Percentiles rank a stretch among this genome's conserved stretches.
These are phyloP conservation scores for Phaeophleospora eucalypticola DNA, from an alignment of 2,329 filamentous ascomycete species.

Conservation along the genomic window DNA sequence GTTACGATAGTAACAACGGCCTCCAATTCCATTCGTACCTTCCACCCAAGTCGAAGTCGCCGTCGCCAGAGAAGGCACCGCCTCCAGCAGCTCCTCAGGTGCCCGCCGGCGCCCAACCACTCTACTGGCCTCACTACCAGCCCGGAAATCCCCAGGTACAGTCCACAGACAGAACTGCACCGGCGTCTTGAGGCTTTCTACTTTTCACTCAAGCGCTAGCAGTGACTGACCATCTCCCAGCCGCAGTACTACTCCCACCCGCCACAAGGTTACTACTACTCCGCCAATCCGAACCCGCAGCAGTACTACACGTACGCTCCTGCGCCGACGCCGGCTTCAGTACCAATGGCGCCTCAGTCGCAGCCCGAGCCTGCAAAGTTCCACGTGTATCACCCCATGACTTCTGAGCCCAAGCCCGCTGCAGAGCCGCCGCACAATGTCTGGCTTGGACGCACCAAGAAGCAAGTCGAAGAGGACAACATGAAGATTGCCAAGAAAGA, in stretches of 20 bases:
- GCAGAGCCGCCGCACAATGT: constrained; percentile 15
- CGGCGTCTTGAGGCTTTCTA: too few relatives aligned
- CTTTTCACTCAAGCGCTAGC: too few relatives aligned
- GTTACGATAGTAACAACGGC: constrained; percentile 29
- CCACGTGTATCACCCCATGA: constrained; percentile 18
- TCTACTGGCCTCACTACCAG: constrained; percentile 18
- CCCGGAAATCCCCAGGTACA: not conserved
- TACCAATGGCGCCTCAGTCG: constrained; percentile 5
- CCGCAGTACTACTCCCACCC: constrained; percentile 21
- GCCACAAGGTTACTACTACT: constrained; percentile 7
- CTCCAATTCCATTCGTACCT: constrained; percentile 27
- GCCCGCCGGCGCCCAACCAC: constrained; percentile 16
- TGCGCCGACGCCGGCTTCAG: constrained; percentile 9
- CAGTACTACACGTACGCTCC: constrained; percentile 22
- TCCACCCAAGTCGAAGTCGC: constrained; percentile 17
- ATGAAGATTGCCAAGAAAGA: constrained; percentile 34
- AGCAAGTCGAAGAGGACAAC: constrained; percentile 38
- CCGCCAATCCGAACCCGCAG: constrained; percentile 3
- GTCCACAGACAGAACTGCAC: too few relatives aligned
- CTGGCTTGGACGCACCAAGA: constrained; percentile 36
- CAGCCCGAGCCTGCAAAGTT: constrained; percentile 6
- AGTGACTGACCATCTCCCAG: constrained; percentile 10
- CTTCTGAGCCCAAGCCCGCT: constrained; percentile 5
- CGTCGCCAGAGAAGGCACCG: constrained; percentile 12
- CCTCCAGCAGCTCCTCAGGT: constrained; percentile 11